Percentiles rank a stretch among this genome's conserved stretches.
Evolutionary conservation across 495 filamentous ascomycete species (phyloP).

Genomic region (Xylaria palmicola): DNA sequence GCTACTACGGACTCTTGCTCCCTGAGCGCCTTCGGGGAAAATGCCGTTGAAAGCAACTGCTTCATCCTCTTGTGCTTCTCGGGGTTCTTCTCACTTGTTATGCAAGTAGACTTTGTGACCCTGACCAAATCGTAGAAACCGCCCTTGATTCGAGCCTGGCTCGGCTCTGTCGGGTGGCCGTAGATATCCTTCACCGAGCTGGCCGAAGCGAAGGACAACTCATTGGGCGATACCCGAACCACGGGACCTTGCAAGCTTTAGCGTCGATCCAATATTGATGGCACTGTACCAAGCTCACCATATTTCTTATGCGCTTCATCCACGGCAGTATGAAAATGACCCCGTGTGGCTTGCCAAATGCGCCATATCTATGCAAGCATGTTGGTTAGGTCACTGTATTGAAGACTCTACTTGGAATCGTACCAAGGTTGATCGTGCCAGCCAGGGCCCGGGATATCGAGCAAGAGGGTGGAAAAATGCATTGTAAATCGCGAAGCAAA

Average conservation of each 20-base stretch:
- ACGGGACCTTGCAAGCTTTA: slow-evolving; percentile 26
- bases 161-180: slow-evolving; percentile 24
- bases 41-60: neutral
- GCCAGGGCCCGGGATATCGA: no score
- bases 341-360: no score
- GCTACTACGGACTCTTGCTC: neutral
- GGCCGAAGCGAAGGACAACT: slow-evolving; percentile 39
- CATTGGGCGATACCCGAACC: slow-evolving; percentile 47
- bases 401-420: no score
- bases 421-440: no score
- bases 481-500: no score
- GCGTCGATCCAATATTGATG: no score
- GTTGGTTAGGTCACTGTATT: no score
- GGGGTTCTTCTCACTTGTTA: slow-evolving; percentile 27
- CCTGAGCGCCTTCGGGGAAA: neutral
- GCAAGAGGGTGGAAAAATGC: no score
- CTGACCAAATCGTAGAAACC: slow-evolving; percentile 26
- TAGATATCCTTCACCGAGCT: slow-evolving; percentile 45
- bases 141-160: slow-evolving; percentile 29
- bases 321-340: no score
- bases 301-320: no score
- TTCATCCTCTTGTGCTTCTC: slow-evolving; percentile 2
- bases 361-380: no score
- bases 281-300: no score
- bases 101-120: slow-evolving; percentile 24